Conservation (phyloP, 495 filamentous ascomycete species). For the Paragyromitra xinjiangensis region DNA sequence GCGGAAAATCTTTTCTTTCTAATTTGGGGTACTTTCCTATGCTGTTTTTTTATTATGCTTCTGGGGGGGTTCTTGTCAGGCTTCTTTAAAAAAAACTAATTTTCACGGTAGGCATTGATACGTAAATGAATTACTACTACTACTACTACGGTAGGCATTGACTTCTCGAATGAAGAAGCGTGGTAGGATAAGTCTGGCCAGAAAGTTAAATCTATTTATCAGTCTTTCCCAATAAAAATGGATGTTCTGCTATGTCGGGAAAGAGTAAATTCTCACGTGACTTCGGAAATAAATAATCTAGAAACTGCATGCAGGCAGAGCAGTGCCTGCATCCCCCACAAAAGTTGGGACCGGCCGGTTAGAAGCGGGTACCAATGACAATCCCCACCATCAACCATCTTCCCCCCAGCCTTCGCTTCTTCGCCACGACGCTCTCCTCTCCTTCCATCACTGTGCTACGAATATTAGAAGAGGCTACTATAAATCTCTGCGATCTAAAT, state of each 20-base stretch:
- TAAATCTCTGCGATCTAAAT: neutral
- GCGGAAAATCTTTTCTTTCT: slow-evolving; percentile 47
- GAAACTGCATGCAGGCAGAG: neutral
- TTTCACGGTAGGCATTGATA: too few relatives aligned
- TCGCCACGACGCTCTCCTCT: slow-evolving; percentile 62
- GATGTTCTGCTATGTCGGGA: neutral
- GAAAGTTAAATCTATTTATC: slow-evolving; percentile 15
- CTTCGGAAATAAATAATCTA: slow-evolving; percentile 1
- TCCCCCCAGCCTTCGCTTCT: slow-evolving; percentile 57
- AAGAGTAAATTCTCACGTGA: slow-evolving; percentile 11
- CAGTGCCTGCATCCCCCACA: slow-evolving; percentile 34
- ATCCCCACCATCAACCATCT: slow-evolving; percentile 56
- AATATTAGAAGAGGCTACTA: neutral
- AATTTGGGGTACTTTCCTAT: slow-evolving; percentile 45
- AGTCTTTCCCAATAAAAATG: neutral
- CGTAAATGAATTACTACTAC: too few relatives aligned
- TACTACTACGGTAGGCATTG: too few relatives aligned
- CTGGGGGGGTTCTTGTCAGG: slow-evolving; percentile 33
- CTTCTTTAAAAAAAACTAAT: slow-evolving; percentile 30
- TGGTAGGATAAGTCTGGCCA: slow-evolving; percentile 4
- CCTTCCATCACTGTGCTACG: slow-evolving; percentile 58
- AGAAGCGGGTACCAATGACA: slow-evolving; percentile 40
- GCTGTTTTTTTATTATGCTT: slow-evolving; percentile 37
- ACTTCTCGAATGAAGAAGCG: neutral
- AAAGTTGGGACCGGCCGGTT: slow-evolving; percentile 13